Evolutionary conservation across 148 eudicot species (phyloP).

Genomic region (Vaccinium macrocarpon): DNA sequence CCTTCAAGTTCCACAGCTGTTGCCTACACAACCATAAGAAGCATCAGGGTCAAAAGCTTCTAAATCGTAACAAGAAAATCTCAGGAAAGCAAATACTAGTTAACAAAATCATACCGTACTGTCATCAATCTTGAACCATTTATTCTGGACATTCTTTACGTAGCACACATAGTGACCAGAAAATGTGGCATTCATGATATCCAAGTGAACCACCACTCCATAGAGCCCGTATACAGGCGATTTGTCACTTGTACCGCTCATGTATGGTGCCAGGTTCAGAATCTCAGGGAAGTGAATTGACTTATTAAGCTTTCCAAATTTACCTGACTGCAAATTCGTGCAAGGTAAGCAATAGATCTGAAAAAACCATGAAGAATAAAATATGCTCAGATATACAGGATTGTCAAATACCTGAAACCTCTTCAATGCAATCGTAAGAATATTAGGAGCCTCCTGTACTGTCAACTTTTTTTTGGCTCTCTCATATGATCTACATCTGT

Average conservation of each 20-base stretch:
- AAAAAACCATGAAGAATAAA: conserved; percentile 5
- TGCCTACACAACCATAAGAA: conserved; percentile 41
- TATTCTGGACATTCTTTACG: conserved; percentile 62
- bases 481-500: conserved; percentile 77
- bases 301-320: conserved; percentile 84
- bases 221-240: conserved; percentile 70
- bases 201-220: conserved; percentile 88
- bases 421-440: conserved; percentile 75
- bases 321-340: conserved; percentile 57
- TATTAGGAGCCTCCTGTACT: conserved; percentile 78
- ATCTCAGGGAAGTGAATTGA: conserved; percentile 67
- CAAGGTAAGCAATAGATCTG: conserved; percentile 10
- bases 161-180: conserved; percentile 89
- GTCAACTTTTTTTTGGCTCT: conserved; percentile 82
- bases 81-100: neutral
- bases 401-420: conserved; percentile 60
- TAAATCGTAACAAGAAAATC: neutral
- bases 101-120: conserved; percentile 49
- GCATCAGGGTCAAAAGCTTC: conserved; percentile 6
- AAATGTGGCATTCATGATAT: conserved; percentile 76
- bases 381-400: neutral
- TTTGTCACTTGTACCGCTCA: conserved; percentile 67
- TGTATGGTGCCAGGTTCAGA: conserved; percentile 68
- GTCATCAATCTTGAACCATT: conserved; percentile 86
- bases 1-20: conserved; percentile 54